Evolutionary conservation across 495 filamentous ascomycete genomes (phyloP), one percentile per base, ranked within the genome.

Genomic region (Lindgomyces ingoldianus): DNA sequence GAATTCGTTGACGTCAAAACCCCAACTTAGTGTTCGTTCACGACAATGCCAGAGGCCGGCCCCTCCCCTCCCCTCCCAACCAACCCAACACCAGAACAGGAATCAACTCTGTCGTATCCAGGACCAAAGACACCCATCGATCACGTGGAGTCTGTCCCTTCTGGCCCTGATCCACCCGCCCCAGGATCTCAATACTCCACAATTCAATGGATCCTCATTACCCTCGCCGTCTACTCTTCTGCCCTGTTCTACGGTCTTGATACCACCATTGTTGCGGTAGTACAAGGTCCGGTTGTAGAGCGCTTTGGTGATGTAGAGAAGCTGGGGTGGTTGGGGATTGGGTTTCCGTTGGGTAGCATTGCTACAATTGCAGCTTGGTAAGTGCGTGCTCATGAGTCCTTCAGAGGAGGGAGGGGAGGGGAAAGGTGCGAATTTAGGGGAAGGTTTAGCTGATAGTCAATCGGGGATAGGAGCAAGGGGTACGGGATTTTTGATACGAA

Each of bases 231-330:
- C 16, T 76, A 70, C 55, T 52, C 60, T 2, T 52, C 64, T 0
- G 55, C 64, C 11, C 67, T 77, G 27, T 47, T 76, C 4, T 79
- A 76, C 52, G 77, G 73, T 21, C 66, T 80, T 19, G 78, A 79
- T 55, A 74, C 62, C 3, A 79, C 78, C 2, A 78, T 80, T 48
- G 74, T 70, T 6, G 77, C 78, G 4, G 73, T 76, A 56, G 58
- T 79, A 1, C 78, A 80, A 57, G 69, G 50, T 0, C 51, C 72
- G 0, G 57, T 78, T 0, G 21, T 72, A 3, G 55, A 68, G 21
- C 42, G 29, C 0, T 76, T 78, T 41, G 69, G 54, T 6, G 42
- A 72, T 12, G 62, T 76, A 8, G 66, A 70, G n/a, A 61, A 66
- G 46, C 55, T 74, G 16, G 67, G 61, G 1, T 72, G 70, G 72